Base-by-base conservation (phyloP, 1,284 basidiomycete species). In the Irpex lacteus region DNA sequence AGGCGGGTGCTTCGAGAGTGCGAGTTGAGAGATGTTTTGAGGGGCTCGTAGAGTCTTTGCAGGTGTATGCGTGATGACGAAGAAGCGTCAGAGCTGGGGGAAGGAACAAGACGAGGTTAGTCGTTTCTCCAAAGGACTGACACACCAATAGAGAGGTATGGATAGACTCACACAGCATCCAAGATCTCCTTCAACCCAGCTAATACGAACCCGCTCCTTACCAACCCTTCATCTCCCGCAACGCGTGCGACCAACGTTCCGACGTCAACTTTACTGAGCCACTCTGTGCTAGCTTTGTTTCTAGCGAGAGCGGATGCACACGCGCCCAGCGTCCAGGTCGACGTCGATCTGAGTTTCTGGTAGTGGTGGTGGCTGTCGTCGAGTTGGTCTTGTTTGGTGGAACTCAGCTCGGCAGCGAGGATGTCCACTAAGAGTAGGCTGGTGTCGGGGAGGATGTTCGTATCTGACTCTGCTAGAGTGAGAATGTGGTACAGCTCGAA, bases 1-100 rank as follows among this genome's bases (percentile, higher is more conserved):
- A 90, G 77, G 18, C 91, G 84, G 11, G 88, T 74, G 1, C 76
- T 66, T 11, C 80, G 84, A 2, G 85, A 86, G 71, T 91, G 87
- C 0, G 88, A 90, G 8, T 88, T 71, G 4, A 91, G 67, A 11
- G 82, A 76, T 0, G 70, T 67, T 61, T 80, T 76, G 7, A 90
- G 72, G 49, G 68, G 68, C 0, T 78, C 69, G 66, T 89, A 89
- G 0, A 88, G 67, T 11, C 79, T 75, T 3, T 59, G 49, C 34
- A 65, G 60, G 5, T 49, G 3, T 9, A 47, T 26, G 26, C 26
- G 26, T 26, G 26, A 26, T 26, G 26, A 59, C 34, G 26, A 49
- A 3, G 44, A 54, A 21, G 26, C 26, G 26, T 26, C 26, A 26
- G 26, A 26, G 26, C 26, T 26, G 26, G 26, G 4, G 26, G 26